Evolutionary conservation across 2,329 filamentous ascomycete genomes (phyloP), one percentile per base, ranked within the genome.

Genomic region (Pseudogymnoascus sp.): DNA sequence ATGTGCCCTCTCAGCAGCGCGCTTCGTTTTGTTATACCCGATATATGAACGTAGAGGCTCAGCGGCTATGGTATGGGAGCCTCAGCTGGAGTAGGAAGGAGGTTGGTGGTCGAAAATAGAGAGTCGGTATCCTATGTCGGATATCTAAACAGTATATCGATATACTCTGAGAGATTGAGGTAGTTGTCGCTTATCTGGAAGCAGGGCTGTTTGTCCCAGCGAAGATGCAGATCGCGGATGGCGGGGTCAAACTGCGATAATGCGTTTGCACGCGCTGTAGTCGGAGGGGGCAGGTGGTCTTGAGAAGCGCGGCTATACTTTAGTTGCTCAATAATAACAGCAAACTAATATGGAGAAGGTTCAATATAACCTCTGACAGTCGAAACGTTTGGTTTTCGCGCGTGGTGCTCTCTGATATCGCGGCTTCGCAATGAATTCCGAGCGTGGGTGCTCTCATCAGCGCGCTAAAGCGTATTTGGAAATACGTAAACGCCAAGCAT

Each of bases 171-270:
- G 50, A 18, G 50, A 56, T 56, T 56, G 50, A 56, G 50, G 50
- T 33, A 56, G 50, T 56, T 56, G 50, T 56, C 50, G 50, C 50
- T 56, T 56, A 56, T 56, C 50, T 56, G 50, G 50, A 56, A 56
- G 28, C 50, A 56, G 16, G 33, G 50, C 50, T 56, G 50, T 33
- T 53, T 56, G 50, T 33, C n/a, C 25, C 28, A 33, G 50, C 28
- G 28, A 56, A 21, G 50, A 33, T 16, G 50, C 50, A 56, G 50
- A 56, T 56, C 50, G 28, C 28, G 28, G 47, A 56, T 56, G 50
- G 50, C 50, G 50, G 50, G 50, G 50, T 56, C 50, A 28, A 33
- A 56, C 28, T 18, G 50, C 50, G 50, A 56, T 56, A 56, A 56
- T 56, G 3, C 50, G 28, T 33, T 33, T 33, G 50, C n/a, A 56